Conservation (phyloP, 2,329 filamentous ascomycete species). For the Colletotrichum euphorbiae region DNA sequence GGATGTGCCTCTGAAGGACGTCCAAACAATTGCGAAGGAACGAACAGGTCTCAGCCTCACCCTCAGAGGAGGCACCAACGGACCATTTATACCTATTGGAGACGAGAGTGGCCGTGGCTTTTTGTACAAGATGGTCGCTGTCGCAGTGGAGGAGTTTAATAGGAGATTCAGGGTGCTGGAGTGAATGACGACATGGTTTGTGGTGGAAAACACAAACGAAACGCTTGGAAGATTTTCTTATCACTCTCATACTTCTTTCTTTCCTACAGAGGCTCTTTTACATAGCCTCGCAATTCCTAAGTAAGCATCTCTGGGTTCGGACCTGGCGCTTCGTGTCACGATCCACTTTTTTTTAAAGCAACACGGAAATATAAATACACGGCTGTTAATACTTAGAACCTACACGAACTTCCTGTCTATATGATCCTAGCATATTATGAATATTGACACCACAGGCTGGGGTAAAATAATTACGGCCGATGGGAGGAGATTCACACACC, state of each 20-base stretch:
- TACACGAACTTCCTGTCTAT: too few species aligned
- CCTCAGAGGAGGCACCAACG: conserved; percentile 89
- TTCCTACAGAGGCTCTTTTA: conserved; percentile 8
- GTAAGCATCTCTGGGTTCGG: conserved; percentile 6
- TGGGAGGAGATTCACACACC: too few species aligned
- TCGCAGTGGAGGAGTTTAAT: conserved; percentile 77
- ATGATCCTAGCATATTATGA: too few species aligned
- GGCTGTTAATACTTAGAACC: neutral
- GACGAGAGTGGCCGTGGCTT: conserved; percentile 80
- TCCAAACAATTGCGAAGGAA: conserved; percentile 98
- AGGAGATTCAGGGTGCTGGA: conserved; percentile 65
- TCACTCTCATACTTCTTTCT: neutral
- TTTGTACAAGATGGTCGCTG: conserved; percentile 73
- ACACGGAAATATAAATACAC: conserved; percentile 3
- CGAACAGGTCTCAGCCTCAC: conserved; percentile 91
- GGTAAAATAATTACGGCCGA: too few species aligned
- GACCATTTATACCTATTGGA: conserved; percentile 93
- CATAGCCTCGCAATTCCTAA: conserved; percentile 28
- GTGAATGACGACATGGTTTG: conserved; percentile 35
- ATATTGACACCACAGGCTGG: too few species aligned
- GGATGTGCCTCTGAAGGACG: conserved; percentile 95
- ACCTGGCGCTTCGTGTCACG: neutral
- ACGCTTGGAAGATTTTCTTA: neutral
- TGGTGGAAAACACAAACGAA: neutral
- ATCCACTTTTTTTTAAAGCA: neutral